Evolutionary conservation across 257 asterid species (phyloP).

Genomic region (Asclepias syriaca): DNA sequence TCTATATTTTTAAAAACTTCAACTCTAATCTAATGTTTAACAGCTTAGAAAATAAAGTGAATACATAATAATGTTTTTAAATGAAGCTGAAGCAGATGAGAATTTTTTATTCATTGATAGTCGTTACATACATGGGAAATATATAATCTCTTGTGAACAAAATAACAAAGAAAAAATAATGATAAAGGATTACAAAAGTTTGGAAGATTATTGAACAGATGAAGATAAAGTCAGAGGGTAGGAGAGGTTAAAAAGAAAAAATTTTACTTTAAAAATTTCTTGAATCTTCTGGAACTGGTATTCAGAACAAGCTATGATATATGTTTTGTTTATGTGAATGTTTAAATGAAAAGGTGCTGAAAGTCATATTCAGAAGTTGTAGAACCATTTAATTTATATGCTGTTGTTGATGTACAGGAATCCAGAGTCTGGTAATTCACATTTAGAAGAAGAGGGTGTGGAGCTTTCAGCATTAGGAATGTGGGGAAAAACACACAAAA

Average conservation of each 20-base stretch:
- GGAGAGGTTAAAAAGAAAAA: not conserved
- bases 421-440: slow-evolving; percentile 44
- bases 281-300: not conserved
- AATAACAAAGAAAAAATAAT: not conserved
- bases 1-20: not conserved
- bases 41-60: not conserved
- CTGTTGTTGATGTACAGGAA: slow-evolving; percentile 34
- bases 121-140: too few species aligned
- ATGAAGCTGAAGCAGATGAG: not conserved
- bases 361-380: not conserved
- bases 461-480: slow-evolving; percentile 66
- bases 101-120: too few species aligned
- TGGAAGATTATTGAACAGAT: not conserved
- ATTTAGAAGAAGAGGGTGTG: slow-evolving; percentile 48
- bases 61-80: not conserved
- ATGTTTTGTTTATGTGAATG: not conserved
- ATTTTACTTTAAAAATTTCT: not conserved
- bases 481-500: slow-evolving; percentile 63
- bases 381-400: not conserved
- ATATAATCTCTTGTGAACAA: not conserved
- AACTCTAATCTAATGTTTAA: not conserved
- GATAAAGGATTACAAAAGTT: not conserved
- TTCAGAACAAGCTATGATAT: not conserved
- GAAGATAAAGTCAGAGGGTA: not conserved
- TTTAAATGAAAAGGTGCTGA: not conserved